phyloP scores from a whole-genome alignment of 75 land plant species.

The Picea sitchensis region DNA sequence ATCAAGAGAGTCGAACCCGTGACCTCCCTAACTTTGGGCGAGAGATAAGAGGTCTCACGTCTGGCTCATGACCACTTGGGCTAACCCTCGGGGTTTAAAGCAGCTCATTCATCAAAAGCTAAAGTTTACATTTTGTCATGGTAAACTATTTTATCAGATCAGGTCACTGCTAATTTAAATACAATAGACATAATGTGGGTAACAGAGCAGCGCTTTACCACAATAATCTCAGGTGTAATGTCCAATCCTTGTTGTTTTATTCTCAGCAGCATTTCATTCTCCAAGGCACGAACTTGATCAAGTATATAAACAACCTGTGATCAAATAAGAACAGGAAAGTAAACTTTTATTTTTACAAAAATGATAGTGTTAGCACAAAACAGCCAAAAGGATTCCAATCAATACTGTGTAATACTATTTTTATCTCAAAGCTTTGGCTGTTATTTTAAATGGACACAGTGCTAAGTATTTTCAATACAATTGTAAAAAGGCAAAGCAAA shows the following conservation, averaged over 20 bases:
- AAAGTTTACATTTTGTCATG: background rate
- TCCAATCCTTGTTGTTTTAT: slow-evolving; percentile 55
- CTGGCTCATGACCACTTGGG: too few relatives aligned
- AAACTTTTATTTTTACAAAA: too few relatives aligned
- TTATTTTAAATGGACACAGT: background rate
- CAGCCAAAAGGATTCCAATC: background rate
- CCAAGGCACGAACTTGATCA: slow-evolving; percentile 71
- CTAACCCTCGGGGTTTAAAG: background rate
- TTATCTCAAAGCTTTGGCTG: background rate
- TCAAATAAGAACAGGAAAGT: background rate
- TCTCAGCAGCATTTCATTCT: slow-evolving; percentile 47
- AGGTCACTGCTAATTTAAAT: background rate
- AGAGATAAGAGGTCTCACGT: too few relatives aligned
- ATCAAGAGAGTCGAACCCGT: too few relatives aligned
- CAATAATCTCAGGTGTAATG: slow-evolving; percentile 43
- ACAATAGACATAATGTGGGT: background rate
- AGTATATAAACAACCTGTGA: slow-evolving; percentile 57
- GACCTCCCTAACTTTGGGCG: too few relatives aligned
- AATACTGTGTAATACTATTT: background rate
- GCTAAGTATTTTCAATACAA: background rate
- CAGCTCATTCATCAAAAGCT: background rate
- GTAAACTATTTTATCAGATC: background rate
- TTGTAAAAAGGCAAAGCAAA: too few relatives aligned
- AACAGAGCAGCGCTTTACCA: slow-evolving; percentile 26
- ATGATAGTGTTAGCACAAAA: background rate